Evolutionary conservation across 441 rosid species (phyloP).

Genomic region (Adansonia rubrostipa): DNA sequence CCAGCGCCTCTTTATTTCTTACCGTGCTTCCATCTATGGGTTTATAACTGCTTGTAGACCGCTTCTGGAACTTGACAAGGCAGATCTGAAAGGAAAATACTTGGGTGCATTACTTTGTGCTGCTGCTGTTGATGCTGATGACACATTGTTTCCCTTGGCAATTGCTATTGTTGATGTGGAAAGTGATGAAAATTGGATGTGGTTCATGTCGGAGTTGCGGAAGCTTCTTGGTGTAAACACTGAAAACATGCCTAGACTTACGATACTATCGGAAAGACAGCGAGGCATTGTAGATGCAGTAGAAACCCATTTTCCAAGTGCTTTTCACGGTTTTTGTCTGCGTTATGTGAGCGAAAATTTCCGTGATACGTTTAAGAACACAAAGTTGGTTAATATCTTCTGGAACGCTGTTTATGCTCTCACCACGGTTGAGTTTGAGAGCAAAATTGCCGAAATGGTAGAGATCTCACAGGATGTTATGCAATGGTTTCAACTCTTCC

Average conservation of each 20-base stretch:
- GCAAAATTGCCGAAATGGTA: constrained; percentile 76
- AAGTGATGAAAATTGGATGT: constrained; percentile 89
- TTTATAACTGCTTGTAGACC: constrained; percentile 91
- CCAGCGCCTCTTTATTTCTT: constrained; percentile 90
- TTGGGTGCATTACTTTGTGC: constrained; percentile 87
- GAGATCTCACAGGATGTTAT: constrained; percentile 82
- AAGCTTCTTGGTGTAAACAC: constrained; percentile 92
- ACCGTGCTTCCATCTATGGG: constrained; percentile 83
- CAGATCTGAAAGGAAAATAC: constrained; percentile 92
- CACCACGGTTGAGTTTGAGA: constrained; percentile 76
- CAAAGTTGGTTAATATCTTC: constrained; percentile 86
- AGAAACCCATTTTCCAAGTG: constrained; percentile 92
- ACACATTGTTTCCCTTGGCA: constrained; percentile 81
- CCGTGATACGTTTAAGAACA: constrained; percentile 89
- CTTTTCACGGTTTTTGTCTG: constrained; percentile 91
- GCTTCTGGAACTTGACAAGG: constrained; percentile 87
- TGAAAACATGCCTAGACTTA: constrained; percentile 94
- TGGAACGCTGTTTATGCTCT: constrained; percentile 97
- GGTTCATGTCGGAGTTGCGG: constrained; percentile 93
- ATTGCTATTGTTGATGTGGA: constrained; percentile 81
- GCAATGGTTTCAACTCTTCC: constrained; percentile 77
- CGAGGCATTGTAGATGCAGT: constrained; percentile 84
- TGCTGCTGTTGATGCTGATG: constrained; percentile 89
- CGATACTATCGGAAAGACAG: constrained; percentile 90
- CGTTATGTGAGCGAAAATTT: constrained; percentile 86